These are phyloP conservation scores for Phytophthora agathidicida DNA, from an alignment of 352 stramenopile species.

Conservation along the genomic window DNA sequence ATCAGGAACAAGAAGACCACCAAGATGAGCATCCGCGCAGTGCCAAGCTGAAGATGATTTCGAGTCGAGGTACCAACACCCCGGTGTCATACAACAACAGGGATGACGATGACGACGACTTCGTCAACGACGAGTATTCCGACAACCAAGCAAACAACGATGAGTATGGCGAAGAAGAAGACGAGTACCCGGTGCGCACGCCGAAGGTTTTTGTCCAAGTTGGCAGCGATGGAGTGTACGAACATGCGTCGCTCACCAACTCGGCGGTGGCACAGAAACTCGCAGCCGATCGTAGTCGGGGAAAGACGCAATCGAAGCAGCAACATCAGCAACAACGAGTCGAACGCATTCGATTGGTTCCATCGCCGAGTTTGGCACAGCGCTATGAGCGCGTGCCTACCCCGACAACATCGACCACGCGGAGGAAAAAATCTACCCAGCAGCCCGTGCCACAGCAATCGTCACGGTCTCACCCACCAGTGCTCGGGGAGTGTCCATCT, in stretches of 20 bases:
- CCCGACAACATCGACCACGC: slow-evolving; percentile 12
- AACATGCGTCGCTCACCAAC: slow-evolving; percentile 28
- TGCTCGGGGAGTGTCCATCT: slow-evolving; percentile 25
- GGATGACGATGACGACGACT: slow-evolving; percentile 15
- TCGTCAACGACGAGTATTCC: slow-evolving; percentile 27
- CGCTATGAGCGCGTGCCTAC: slow-evolving; percentile 51
- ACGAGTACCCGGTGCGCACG: slow-evolving; percentile 37
- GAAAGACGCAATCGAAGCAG: slow-evolving; percentile 25
- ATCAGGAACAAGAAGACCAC: slow-evolving; percentile 12
- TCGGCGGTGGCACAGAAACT: slow-evolving; percentile 49
- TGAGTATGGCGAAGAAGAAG: slow-evolving; percentile 28
- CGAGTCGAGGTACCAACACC: slow-evolving; percentile 34
- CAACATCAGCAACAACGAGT: slow-evolving; percentile 26
- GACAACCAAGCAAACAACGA: slow-evolving; percentile 34
- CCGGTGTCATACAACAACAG: slow-evolving; percentile 21
- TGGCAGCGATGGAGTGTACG: slow-evolving; percentile 42
- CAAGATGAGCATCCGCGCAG: slow-evolving; percentile 12
- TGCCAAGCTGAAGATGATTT: slow-evolving; percentile 22
- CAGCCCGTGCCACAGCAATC: slow-evolving; percentile 8
- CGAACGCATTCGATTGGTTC: slow-evolving; percentile 56
- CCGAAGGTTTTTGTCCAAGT: slow-evolving; percentile 62
- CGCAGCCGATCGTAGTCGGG: slow-evolving; percentile 30
- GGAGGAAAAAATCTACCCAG: slow-evolving; percentile 26
- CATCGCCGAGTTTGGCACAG: slow-evolving; percentile 50
- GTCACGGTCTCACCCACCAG: not conserved